Percentiles rank a stretch among this genome's conserved stretches.
Conservation (phyloP, 2,329 filamentous ascomycete genomes). For the Arachnopeziza araneosa region DNA sequence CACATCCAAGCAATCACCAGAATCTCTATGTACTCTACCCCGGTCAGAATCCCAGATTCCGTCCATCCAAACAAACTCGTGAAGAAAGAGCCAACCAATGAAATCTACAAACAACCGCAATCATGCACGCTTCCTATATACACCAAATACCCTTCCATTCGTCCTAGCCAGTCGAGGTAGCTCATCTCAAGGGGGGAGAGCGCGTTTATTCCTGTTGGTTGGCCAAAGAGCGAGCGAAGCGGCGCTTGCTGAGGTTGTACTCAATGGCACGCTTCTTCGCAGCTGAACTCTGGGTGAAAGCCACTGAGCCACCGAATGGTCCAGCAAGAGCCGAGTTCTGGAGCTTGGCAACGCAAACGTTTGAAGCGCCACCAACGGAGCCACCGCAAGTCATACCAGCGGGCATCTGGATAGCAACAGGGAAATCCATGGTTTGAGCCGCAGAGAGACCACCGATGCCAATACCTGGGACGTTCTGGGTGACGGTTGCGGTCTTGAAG, state of each 20-base stretch:
- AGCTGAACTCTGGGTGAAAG: constrained; percentile 53
- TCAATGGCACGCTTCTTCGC: constrained; percentile 55
- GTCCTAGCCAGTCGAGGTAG: too few species aligned
- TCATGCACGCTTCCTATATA: too few species aligned
- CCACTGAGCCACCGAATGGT: constrained; percentile 59
- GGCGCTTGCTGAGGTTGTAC: constrained; percentile 41
- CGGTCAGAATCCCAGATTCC: too few species aligned
- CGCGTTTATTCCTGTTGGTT: neutral
- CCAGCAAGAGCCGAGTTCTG: constrained; percentile 55
- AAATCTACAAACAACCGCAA: too few species aligned
- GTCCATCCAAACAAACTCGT: too few species aligned
- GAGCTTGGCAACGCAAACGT: constrained; percentile 61
- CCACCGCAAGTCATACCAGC: constrained; percentile 51
- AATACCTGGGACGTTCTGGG: constrained; percentile 35
- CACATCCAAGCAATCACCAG: too few species aligned
- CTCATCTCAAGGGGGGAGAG: neutral
- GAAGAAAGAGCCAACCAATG: too few species aligned
- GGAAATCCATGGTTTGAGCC: constrained; percentile 55
- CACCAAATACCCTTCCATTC: too few species aligned
- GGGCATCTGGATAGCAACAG: constrained; percentile 20
- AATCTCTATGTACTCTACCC: too few species aligned
- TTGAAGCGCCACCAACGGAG: constrained; percentile 49
- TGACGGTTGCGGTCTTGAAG: constrained; percentile 57
- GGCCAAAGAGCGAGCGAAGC: constrained; percentile 28
- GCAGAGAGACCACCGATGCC: constrained; percentile 6